Base-by-base conservation (phyloP, 2,329 filamentous ascomycete species). In the Thelonectria rubi region DNA sequence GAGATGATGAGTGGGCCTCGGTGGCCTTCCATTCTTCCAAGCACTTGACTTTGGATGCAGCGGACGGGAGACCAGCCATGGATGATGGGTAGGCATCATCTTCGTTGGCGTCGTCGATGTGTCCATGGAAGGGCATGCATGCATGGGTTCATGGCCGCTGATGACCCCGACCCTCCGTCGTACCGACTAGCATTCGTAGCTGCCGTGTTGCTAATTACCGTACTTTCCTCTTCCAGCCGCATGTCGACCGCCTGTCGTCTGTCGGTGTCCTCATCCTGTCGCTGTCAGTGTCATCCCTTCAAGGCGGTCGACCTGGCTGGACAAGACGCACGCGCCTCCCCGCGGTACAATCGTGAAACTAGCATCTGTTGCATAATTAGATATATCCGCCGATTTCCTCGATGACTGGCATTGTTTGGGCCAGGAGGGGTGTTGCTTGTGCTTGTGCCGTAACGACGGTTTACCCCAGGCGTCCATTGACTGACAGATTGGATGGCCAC, bases 1-100 rank as follows among this genome's bases (percentile, higher is more conserved):
- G 61, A 65, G 58, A 34, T 34, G 37, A 56, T 32, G 53, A 56
- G 40, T 52, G 40, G 32, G 47, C 69, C 51, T 61, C 55, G 51
- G 54, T 46, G 46, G 49, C 50, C 68, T 68, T 70, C 68, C 43
- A 70, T 63, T 43, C 54, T 68, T 68, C 62, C 24, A 21, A 46
- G 17, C 18, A 48, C 48, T 65, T 68, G 52, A 37, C 47, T 50
- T 65, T 68, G 55, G 42, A 59, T 50, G 34, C 24, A 24, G 24
- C 7, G 24, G 24, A 24, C 24, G 24, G 24, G 24, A 24, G 24
- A 24, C 24, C 24, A 7, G 24, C 56, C 64, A 63, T 34, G 40
- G 55, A 57, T 57, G 60, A 55, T 59, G 58, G 42, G 46, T 48
- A 4, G 7, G 37, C 51, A 59, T 24, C 32, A 43, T 42, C 34